Evolutionary conservation across 1,139 yeast genomes (phyloP).

Genomic region (Dujonia santamariae): DNA sequence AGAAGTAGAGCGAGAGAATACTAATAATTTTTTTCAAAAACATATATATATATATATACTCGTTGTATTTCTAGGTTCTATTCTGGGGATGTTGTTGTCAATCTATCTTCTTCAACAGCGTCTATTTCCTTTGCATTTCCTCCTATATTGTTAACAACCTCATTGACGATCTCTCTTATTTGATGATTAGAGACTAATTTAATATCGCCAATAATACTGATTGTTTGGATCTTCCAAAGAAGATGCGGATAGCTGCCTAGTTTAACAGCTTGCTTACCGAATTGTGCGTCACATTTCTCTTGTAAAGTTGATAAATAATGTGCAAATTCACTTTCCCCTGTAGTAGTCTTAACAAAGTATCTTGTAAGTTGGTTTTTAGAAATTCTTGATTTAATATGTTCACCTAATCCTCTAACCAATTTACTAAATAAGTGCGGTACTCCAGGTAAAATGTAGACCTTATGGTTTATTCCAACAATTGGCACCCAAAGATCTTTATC

Average conservation of each 20-base stretch:
- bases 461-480: conserved; percentile 58
- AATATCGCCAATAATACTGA: conserved; percentile 65
- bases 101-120: conserved; percentile 49
- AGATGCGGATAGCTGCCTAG: conserved; percentile 85
- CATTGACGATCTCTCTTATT: conserved; percentile 44
- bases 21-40: background rate
- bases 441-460: conserved; percentile 76
- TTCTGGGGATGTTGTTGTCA: conserved; percentile 16
- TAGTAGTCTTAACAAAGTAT: conserved; percentile 58
- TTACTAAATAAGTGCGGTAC: conserved; percentile 69
- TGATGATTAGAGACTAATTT: conserved; percentile 24
- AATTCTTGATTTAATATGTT: conserved; percentile 24
- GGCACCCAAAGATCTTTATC: conserved; percentile 78
- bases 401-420: conserved; percentile 37
- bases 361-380: conserved; percentile 27
- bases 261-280: conserved; percentile 44
- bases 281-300: conserved; percentile 33
- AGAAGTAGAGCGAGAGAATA: too few relatives aligned
- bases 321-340: conserved; percentile 68
- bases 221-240: conserved; percentile 58
- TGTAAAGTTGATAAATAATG: conserved; percentile 58
- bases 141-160: conserved; percentile 40
- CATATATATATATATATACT: background rate
- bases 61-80: background rate
- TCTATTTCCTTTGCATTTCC: conserved; percentile 54